Base-by-base conservation (phyloP, 805 yeast species). In the Pichia nanzhaoensis region DNA sequence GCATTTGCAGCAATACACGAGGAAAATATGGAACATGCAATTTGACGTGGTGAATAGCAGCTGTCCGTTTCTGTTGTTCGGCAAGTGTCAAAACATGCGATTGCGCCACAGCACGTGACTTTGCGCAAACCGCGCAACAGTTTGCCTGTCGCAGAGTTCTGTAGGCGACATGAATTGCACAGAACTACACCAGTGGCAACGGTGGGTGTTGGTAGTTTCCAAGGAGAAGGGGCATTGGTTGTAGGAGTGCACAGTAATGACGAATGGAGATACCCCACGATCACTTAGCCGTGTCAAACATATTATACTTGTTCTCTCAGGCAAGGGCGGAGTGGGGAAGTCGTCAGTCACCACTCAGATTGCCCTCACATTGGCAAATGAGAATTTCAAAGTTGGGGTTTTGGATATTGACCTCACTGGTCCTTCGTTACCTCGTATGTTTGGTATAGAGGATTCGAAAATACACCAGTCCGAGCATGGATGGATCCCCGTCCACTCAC, bases 251-350 rank as follows among this genome's bases (percentile, higher is more conserved):
- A 24, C 28, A 24, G 10, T 10, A 6, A 50, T 52, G 46, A 31
- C 53, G 10, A 34, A 47, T 17, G 51, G 48, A 32, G 63, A 60
- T 19, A 44, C 41, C 34, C 63, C 69, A 6, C 50, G 47, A n/a
- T 59, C 66, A 1, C 38, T 63, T 22, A 47, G 50, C 21, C 67
- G 74, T 41, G 82, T 91, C 28, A 80, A 81, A 54, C 95, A 91
- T 60, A 79, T 93, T 4, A 60, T 89, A 3, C 71, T 93, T 31
- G 81, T 93, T 10, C 75, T 93, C 3, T 88, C 96, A 0, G 99
- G 97, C 1, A 89, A 89, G 63, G 97, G 97, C 24, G 97, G 99
- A 20, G 99, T 93, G 1, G 99, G 99, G 2, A 93, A 93, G 61
- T 88, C 96, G 12, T 88, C 97, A 0, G 89, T 93, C 1, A 90